Conservation (phyloP, 495 filamentous ascomycete genomes). For the Pyrenula massariospora region DNA sequence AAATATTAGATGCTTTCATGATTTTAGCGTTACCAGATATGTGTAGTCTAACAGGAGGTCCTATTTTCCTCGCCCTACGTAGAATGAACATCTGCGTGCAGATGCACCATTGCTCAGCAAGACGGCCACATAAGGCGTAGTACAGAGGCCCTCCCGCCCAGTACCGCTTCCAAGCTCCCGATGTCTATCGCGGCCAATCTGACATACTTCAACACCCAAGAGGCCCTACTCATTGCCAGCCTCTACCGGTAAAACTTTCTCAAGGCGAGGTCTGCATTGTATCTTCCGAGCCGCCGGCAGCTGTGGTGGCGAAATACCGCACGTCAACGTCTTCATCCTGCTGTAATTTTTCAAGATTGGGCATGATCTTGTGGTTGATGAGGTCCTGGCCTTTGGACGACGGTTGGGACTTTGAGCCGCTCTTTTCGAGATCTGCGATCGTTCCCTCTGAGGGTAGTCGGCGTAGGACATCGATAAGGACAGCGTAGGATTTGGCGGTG, state of each 20-base stretch:
- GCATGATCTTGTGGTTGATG: slow-evolving; percentile 77
- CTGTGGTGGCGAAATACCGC: slow-evolving; percentile 80
- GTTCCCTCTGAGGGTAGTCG: slow-evolving; percentile 83
- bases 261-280: slow-evolving; percentile 37
- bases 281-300: slow-evolving; percentile 35
- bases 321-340: slow-evolving; percentile 97
- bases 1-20: too few species aligned
- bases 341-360: slow-evolving; percentile 87
- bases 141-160: too few species aligned
- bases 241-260: not conserved
- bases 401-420: slow-evolving; percentile 45
- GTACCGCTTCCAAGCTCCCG: too few species aligned
- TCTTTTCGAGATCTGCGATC: slow-evolving; percentile 71
- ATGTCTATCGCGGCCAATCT: too few species aligned
- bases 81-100: too few species aligned
- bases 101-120: too few species aligned
- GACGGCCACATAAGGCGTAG: too few species aligned
- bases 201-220: too few species aligned
- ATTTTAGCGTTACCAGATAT: not conserved
- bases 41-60: not conserved
- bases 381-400: slow-evolving; percentile 68
- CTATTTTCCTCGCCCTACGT: not conserved
- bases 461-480: slow-evolving; percentile 78
- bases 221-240: too few species aligned
- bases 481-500: slow-evolving; percentile 90